Conservation (phyloP, 768 basidiomycete genomes). For the Podaxis sp. region DNA sequence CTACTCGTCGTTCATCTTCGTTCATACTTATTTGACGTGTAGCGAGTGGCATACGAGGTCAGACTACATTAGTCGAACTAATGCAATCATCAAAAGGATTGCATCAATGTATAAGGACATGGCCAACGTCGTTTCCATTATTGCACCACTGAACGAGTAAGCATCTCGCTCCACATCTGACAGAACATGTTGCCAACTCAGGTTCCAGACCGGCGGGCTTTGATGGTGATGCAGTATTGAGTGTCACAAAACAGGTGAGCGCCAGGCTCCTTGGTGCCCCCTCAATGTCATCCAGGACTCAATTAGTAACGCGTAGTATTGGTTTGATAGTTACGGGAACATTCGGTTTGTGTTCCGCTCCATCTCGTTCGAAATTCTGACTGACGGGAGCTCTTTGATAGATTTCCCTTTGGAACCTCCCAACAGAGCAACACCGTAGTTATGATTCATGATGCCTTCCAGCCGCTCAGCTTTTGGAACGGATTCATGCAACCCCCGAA, state of each 20-base stretch:
- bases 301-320: slow-evolving; percentile 45
- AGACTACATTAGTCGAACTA: slow-evolving; percentile 66
- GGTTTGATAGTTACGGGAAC: slow-evolving; percentile 71
- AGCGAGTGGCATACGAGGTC: slow-evolving; percentile 67
- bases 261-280: too few relatives aligned
- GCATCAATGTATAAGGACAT: slow-evolving; percentile 58
- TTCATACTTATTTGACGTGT: not conserved
- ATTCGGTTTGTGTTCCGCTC: slow-evolving; percentile 49
- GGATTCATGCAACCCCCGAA: slow-evolving; percentile 55
- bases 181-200: not conserved
- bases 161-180: slow-evolving; percentile 15
- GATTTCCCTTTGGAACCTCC: slow-evolving; percentile 35
- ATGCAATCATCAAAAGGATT: slow-evolving; percentile 62
- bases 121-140: slow-evolving; percentile 56
- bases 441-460: slow-evolving; percentile 80
- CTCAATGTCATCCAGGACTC: not conserved
- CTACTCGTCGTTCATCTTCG: not conserved
- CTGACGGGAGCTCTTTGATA: slow-evolving; percentile 22
- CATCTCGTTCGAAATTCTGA: slow-evolving; percentile 6
- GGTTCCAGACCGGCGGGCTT: slow-evolving; percentile 69
- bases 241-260: slow-evolving; percentile 43
- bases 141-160: slow-evolving; percentile 81
- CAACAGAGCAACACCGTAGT: slow-evolving; percentile 64
- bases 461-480: slow-evolving; percentile 67
- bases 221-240: slow-evolving; percentile 49